phyloP scores from a whole-genome alignment of 2,329 filamentous ascomycete genomes.

The Aspergillus nomiae region DNA sequence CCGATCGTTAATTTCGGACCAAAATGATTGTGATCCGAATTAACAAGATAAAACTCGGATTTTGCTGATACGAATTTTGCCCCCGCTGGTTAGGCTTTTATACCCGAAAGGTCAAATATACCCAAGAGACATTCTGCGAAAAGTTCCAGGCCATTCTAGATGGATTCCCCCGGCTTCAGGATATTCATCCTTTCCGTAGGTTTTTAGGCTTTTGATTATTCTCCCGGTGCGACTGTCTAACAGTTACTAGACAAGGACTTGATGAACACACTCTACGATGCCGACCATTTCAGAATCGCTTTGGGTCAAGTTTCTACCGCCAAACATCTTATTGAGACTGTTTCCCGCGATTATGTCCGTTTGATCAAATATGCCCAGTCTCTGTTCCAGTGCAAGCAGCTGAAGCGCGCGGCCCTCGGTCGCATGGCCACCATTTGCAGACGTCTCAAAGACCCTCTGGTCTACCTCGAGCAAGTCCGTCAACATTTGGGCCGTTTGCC shows the following conservation, averaged over 20 bases:
- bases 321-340: conserved; percentile 94
- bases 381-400: conserved; percentile 97
- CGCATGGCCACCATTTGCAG: conserved; percentile 98
- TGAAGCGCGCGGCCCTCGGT: conserved; percentile 93
- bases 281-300: conserved; percentile 95
- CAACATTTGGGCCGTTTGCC: conserved; percentile 97
- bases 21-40: background rate
- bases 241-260: conserved; percentile 65
- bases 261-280: conserved; percentile 98
- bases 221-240: conserved; percentile 21
- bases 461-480: conserved; percentile 94
- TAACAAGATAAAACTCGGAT: conserved; percentile 7
- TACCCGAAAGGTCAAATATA: conserved; percentile 97
- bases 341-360: conserved; percentile 93
- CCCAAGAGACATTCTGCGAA: conserved; percentile 93
- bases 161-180: conserved; percentile 86
- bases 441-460: conserved; percentile 87
- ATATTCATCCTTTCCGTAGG: conserved; percentile 92
- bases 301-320: conserved; percentile 94
- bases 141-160: conserved; percentile 90
- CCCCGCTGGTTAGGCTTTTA: conserved; percentile 69
- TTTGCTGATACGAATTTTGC: conserved; percentile 30
- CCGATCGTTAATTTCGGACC: background rate
- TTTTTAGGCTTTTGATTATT: conserved; percentile 20
- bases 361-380: conserved; percentile 95